Conservation (phyloP, 2,329 filamentous ascomycete species). For the Phyllosticta citribraziliensis region DNA sequence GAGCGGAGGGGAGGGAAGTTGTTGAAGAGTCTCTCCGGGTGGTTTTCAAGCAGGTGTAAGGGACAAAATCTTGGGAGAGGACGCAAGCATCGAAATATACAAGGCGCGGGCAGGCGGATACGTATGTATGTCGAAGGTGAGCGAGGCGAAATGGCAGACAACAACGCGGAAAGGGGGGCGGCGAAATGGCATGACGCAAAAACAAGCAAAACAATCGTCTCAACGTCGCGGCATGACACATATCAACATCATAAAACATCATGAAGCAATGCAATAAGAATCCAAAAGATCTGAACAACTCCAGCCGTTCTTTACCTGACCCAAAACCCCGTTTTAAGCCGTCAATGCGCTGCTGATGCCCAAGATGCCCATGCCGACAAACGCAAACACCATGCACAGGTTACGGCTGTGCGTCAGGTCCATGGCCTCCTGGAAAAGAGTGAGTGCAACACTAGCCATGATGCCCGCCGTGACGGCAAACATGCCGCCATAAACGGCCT, state of each 20-base stretch:
- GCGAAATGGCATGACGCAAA: neutral
- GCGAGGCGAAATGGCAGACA: too few relatives aligned
- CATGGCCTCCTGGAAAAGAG: constrained; percentile 78
- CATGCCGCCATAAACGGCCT: constrained; percentile 62
- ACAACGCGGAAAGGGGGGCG: too few relatives aligned
- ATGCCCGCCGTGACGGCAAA: constrained; percentile 88
- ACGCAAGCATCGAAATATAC: neutral
- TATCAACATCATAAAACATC: neutral
- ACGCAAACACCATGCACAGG: constrained; percentile 70
- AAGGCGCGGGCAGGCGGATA: neutral
- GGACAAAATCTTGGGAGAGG: neutral
- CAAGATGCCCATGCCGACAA: constrained; percentile 78
- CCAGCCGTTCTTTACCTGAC: neutral
- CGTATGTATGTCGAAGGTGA: too few relatives aligned
- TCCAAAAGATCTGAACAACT: neutral
- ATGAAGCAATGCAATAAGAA: neutral
- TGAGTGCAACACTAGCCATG: constrained; percentile 87
- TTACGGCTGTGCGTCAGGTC: constrained; percentile 71
- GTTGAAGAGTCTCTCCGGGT: neutral
- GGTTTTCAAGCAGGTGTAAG: neutral
- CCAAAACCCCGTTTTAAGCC: constrained; percentile 32
- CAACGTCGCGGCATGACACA: neutral
- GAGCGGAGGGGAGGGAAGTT: neutral
- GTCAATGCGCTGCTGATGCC: constrained; percentile 78
- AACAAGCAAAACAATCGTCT: neutral